Percentiles rank a stretch among this genome's conserved stretches.
Conservation (phyloP, 177 flowering plant species). For the Vitis hybrid region DNA sequence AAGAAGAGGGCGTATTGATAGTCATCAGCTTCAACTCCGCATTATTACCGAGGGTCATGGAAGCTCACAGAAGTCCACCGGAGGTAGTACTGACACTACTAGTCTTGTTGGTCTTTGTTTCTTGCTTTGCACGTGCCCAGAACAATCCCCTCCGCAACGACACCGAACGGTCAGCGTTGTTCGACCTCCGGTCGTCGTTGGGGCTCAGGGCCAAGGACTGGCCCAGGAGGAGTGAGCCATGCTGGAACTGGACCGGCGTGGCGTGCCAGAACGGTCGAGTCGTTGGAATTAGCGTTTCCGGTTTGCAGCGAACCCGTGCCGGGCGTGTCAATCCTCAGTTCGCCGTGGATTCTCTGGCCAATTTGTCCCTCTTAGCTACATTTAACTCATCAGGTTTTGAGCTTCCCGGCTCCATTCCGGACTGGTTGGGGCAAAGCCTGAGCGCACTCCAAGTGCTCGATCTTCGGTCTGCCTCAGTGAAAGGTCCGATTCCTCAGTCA, state of each 20-base stretch:
- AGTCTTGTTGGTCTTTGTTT: background rate
- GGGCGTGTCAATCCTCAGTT: conserved; percentile 49
- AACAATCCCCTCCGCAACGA: conserved; percentile 13
- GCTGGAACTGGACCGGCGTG: conserved; percentile 58
- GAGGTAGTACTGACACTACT: background rate
- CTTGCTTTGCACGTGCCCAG: conserved; percentile 24
- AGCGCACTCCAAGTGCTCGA: conserved; percentile 50
- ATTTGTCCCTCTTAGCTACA: conserved; percentile 38
- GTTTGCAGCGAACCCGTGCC: conserved; percentile 42
- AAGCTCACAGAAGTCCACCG: conserved; percentile 5
- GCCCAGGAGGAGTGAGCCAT: conserved; percentile 50
- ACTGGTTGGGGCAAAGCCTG: conserved; percentile 50
- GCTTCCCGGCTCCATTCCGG: conserved; percentile 67
- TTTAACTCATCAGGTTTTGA: conserved; percentile 65
- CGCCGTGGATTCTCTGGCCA: conserved; percentile 51
- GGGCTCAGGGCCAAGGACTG: conserved; percentile 35
- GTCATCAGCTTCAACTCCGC: background rate
- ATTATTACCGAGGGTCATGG: background rate
- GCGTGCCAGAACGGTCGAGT: conserved; percentile 54
- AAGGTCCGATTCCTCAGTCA: conserved; percentile 49
- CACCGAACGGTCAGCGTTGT: conserved; percentile 35
- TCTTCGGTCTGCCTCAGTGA: conserved; percentile 49
- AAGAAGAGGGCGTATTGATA: background rate
- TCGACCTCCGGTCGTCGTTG: conserved; percentile 43
- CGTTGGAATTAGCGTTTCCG: conserved; percentile 46